A percentile compares a stretch with the other conserved stretches of the same genome.
phyloP scores from a whole-genome alignment of 345 rosid species.

The Ricinus communis region DNA sequence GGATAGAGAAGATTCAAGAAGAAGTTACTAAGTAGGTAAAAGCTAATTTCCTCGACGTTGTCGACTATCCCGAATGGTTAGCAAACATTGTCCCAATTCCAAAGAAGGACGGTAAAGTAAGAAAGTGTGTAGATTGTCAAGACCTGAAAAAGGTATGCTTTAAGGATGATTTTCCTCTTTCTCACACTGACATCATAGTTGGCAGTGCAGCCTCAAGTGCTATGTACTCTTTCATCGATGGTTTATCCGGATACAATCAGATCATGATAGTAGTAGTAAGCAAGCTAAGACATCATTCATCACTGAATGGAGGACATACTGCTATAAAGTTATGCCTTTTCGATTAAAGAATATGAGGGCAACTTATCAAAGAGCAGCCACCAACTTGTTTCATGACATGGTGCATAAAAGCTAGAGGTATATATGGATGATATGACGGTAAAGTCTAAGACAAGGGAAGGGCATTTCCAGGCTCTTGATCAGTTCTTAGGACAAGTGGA shows the following conservation, averaged over 20 bases:
- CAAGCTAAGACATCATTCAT: background rate
- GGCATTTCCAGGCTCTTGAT: background rate
- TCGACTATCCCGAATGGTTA: background rate
- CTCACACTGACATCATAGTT: background rate
- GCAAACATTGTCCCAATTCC: background rate
- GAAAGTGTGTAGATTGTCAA: too few relatives aligned
- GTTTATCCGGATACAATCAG: background rate
- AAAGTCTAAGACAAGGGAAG: background rate
- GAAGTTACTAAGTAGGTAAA: background rate
- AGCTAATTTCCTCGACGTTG: background rate
- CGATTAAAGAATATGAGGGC: background rate
- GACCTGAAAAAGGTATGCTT: background rate
- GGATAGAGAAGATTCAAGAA: too few relatives aligned
- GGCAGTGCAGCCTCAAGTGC: too few relatives aligned
- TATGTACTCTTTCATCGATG: background rate
- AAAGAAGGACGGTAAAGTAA: background rate
- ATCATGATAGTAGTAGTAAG: background rate
- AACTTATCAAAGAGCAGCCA: background rate
- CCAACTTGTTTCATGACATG: background rate
- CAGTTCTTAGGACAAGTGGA: background rate
- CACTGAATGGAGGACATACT: background rate
- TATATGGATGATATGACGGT: background rate
- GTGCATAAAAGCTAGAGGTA: background rate
- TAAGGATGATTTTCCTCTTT: background rate
- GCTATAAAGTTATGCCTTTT: background rate